phyloP scores from a whole-genome alignment of 805 yeast species.

The Clavispora fructus region DNA sequence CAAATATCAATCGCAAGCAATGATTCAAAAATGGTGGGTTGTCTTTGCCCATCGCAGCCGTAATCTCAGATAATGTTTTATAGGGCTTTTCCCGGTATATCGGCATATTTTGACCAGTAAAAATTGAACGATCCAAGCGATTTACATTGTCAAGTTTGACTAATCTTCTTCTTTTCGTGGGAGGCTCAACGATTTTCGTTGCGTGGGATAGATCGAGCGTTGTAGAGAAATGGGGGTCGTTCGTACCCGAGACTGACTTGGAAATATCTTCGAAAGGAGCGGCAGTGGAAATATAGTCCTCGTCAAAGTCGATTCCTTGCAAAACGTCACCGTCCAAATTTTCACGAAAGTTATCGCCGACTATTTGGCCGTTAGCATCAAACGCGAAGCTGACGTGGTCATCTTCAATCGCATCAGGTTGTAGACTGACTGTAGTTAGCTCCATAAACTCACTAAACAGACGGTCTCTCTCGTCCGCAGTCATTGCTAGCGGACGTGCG shows the following conservation, averaged over 20 bases:
- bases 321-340: slow-evolving; percentile 1
- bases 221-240: slow-evolving; percentile 5
- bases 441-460: slow-evolving; percentile 16
- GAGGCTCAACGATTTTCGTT: background rate
- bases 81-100: background rate
- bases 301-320: slow-evolving; percentile 9
- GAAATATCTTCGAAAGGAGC: slow-evolving; percentile 8
- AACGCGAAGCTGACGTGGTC: slow-evolving; percentile 18
- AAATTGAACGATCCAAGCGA: background rate
- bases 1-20: slow-evolving; percentile 6
- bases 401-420: slow-evolving; percentile 6
- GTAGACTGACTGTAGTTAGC: slow-evolving; percentile 7
- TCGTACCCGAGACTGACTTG: slow-evolving; percentile 3
- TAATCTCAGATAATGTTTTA: background rate
- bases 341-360: background rate
- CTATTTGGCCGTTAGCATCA: slow-evolving; percentile 18
- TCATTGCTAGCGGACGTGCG: background rate
- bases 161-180: background rate
- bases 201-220: slow-evolving; percentile 5
- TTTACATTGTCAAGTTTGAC: background rate
- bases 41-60: background rate
- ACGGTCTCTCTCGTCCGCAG: slow-evolving; percentile 5
- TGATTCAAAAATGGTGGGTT: slow-evolving; percentile 1
- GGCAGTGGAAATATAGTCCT: slow-evolving; percentile 6
- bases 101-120: background rate